These are phyloP conservation scores for Amyloporia xantha DNA, from an alignment of 768 basidiomycete genomes.

Conservation along the genomic window DNA sequence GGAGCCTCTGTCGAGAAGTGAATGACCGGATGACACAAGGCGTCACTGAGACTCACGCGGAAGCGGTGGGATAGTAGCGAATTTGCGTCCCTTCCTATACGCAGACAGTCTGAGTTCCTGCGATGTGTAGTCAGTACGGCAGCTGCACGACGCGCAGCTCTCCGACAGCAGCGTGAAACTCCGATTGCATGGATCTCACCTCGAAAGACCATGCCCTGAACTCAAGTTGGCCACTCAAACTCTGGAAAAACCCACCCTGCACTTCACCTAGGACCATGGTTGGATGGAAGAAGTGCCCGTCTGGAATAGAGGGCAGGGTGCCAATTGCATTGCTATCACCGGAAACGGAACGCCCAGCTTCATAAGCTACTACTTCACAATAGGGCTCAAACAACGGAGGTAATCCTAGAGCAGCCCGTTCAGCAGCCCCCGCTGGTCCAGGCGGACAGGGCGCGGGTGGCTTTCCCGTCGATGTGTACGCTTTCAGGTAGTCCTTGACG, in stretches of 20 bases:
- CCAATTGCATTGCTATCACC: too few species aligned
- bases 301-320: too few species aligned
- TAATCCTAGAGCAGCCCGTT: constrained; percentile 39
- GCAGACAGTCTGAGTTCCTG: constrained; percentile 14
- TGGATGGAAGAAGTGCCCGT: constrained; percentile 7
- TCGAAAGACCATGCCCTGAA: constrained; percentile 23
- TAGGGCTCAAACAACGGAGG: constrained; percentile 47
- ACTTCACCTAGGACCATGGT: constrained; percentile 1
- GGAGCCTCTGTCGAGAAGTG: neutral
- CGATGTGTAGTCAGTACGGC: neutral
- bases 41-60: constrained; percentile 3
- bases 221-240: constrained; percentile 11
- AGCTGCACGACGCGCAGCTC: constrained; percentile 7
- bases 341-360: too few species aligned
- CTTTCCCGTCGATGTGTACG: constrained; percentile 39
- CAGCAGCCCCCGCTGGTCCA: constrained; percentile 37
- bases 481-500: constrained; percentile 44
- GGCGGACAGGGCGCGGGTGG: constrained; percentile 44
- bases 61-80: neutral
- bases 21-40: neutral
- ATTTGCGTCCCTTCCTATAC: constrained; percentile 7
- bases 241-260: constrained; percentile 9
- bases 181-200: too few species aligned
- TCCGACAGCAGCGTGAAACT: too few species aligned
- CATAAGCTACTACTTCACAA: neutral